Percentiles rank a stretch among this genome's conserved stretches.
These are phyloP conservation scores for Helotiales sp. DNA, from an alignment of 2,329 filamentous ascomycete genomes.

Conservation along the genomic window DNA sequence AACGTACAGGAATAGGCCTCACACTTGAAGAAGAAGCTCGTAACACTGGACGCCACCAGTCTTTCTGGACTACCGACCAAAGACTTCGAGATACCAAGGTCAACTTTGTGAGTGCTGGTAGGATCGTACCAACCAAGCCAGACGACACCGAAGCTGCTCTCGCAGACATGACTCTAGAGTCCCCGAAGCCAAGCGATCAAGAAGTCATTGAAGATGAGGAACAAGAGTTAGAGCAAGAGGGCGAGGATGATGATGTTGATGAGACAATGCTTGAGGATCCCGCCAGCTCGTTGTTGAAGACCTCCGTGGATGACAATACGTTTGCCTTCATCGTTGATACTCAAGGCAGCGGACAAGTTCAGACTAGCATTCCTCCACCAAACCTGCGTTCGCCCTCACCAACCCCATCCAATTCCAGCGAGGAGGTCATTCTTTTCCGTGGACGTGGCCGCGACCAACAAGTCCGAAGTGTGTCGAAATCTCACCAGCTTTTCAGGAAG, in stretches of 20 bases:
- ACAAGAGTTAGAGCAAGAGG: neutral
- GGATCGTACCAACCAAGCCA: conserved; percentile 44
- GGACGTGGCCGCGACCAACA: conserved; percentile 57
- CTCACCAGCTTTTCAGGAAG: neutral
- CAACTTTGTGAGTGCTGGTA: conserved; percentile 65
- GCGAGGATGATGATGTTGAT: neutral
- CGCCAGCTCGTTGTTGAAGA: neutral
- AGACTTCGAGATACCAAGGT: conserved; percentile 61
- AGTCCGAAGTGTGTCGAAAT: conserved; percentile 20
- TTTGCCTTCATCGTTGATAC: conserved; percentile 45
- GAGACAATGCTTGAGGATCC: neutral
- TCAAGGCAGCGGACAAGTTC: conserved; percentile 36
- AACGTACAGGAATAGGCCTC: conserved; percentile 39
- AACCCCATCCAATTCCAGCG: conserved; percentile 63
- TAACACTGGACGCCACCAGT: conserved; percentile 57
- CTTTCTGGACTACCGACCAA: conserved; percentile 51
- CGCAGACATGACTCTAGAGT: conserved; percentile 34
- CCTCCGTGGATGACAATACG: neutral
- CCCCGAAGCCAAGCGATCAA: neutral
- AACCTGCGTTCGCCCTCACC: conserved; percentile 42
- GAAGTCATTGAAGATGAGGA: conserved; percentile 8
- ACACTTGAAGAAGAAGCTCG: conserved; percentile 60
- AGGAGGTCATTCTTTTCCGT: conserved; percentile 74
- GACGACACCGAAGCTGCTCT: conserved; percentile 40
- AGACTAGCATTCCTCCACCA: conserved; percentile 43